Evolutionary conservation across 2,329 filamentous ascomycete genomes (phyloP), one percentile per base, ranked within the genome.

Genomic region (Alternaria tenuissima): DNA sequence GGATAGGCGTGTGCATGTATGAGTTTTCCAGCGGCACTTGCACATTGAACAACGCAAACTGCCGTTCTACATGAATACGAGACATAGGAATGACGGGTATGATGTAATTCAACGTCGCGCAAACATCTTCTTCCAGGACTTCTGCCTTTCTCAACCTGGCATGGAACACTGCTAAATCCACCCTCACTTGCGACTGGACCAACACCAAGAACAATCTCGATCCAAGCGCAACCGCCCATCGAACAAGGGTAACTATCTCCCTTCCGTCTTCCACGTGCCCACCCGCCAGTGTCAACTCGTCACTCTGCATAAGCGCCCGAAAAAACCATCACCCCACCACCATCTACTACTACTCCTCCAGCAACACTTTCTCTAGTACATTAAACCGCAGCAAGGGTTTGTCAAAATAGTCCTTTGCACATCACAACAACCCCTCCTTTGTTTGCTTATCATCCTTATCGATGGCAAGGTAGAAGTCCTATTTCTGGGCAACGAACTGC

Each of bases 231-330:
- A n/a, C 36, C 34, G 22, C 5, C 44, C 54, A 16, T 43, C 54
- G 43, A 42, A 12, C 38, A 49, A 34, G 46, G 46, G 34, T 24
- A 24, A 11, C 7, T 22, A 36, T 49, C 22, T 26, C 49, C 36
- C 22, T 22, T 18, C 30, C 47, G 28, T 18, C 55, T 20, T 39
- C 30, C 47, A 57, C 48, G 39, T 57, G 47, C 47, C 18, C 39
- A 20, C 43, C 41, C 46, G 28, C 44, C 38, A 28, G 53, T n/a
- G 32, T 51, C 28, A 34, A 46, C 44, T 18, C 26, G 24, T 57
- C 57, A 52, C 57, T 44, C n/a, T n/a, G 57, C 57, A 57, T 60
- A 60, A 60, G 57, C 57, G 57, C 57, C 57, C 22, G 49, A 18
- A 32, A 48, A 20, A 18, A n/a, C 38, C 44, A 28, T 41, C 26